Percentiles rank a stretch among this genome's conserved stretches.
Conservation (phyloP, 176 grass and related monocot species). For the Leersia perrieri region DNA sequence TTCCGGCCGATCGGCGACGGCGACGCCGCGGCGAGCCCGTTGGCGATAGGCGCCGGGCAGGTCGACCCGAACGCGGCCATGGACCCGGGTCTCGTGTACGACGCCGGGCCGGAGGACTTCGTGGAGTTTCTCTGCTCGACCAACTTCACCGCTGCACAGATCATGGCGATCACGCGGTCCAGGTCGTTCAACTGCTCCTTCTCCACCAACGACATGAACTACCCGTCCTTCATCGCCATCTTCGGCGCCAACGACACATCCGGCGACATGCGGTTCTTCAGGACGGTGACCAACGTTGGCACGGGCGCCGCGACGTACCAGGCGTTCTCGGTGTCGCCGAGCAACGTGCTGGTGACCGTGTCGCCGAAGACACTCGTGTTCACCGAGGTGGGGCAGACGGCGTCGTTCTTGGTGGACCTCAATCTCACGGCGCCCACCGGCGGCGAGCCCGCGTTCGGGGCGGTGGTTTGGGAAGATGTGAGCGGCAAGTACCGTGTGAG, state of each 20-base stretch:
- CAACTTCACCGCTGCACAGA: conserved; percentile 65
- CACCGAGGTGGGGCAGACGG: conserved; percentile 23
- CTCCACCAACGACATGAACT: conserved; percentile 51
- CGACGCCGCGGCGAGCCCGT: conserved; percentile 31
- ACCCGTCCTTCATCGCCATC: conserved; percentile 45
- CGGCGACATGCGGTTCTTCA: conserved; percentile 28
- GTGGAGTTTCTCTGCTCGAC: conserved; percentile 59
- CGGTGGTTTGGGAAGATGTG: conserved; percentile 32
- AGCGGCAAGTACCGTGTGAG: conserved; percentile 34
- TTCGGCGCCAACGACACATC: conserved; percentile 9
- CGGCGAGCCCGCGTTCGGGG: conserved; percentile 20
- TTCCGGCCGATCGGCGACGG: conserved; percentile 37
- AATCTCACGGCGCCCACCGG: conserved; percentile 15
- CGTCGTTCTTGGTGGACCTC: conserved; percentile 30
- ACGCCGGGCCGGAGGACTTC: conserved; percentile 56
- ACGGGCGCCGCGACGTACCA: conserved; percentile 1
- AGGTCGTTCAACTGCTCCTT: conserved; percentile 40
- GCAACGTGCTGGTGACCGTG: conserved; percentile 26
- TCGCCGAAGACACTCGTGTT: conserved; percentile 38
- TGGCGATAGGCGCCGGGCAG: conserved; percentile 67
- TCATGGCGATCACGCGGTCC: conserved; percentile 57
- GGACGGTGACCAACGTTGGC: conserved; percentile 48
- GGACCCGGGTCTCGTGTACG: conserved; percentile 70
- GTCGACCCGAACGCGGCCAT: conserved; percentile 68
- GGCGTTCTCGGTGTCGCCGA: conserved; percentile 2